A percentile compares a stretch with the other conserved stretches of the same genome.
Evolutionary conservation across 2,329 filamentous ascomycete genomes (phyloP).

Genomic region (Magnaporthiopsis rhizophila): DNA sequence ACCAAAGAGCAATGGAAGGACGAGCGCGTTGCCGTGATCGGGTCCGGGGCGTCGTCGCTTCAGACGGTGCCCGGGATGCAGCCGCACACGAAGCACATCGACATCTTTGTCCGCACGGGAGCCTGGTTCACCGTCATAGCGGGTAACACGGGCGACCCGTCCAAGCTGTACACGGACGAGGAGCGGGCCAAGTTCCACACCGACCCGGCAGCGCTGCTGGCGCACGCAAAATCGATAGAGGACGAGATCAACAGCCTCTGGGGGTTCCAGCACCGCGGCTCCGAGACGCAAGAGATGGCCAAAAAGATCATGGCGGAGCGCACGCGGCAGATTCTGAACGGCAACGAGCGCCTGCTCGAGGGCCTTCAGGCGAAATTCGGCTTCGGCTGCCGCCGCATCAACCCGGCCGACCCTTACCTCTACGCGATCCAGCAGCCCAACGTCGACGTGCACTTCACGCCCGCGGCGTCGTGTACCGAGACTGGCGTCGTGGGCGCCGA

Average conservation of each 20-base stretch:
- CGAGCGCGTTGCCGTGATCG: slow-evolving; percentile 23
- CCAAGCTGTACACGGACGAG: slow-evolving; percentile 11
- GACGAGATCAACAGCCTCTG: slow-evolving; percentile 11
- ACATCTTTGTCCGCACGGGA: slow-evolving; percentile 13
- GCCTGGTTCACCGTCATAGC: slow-evolving; percentile 12
- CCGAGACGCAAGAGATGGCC: no score
- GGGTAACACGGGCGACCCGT: slow-evolving; percentile 11
- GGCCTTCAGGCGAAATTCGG: no score
- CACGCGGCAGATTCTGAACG: no score
- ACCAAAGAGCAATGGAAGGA: slow-evolving; percentile 12
- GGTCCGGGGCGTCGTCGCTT: slow-evolving; percentile 21
- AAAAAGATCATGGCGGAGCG: no score
- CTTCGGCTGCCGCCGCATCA: slow-evolving; percentile 14
- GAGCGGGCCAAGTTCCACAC: slow-evolving; percentile 12
- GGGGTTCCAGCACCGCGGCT: no score
- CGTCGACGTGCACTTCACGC: slow-evolving; percentile 31
- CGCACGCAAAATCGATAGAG: slow-evolving; percentile 13
- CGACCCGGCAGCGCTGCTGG: slow-evolving; percentile 11
- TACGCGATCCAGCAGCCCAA: slow-evolving; percentile 34
- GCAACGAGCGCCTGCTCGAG: no score
- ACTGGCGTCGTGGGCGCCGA: slow-evolving; percentile 22
- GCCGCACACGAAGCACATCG: slow-evolving; percentile 9
- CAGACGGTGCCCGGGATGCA: slow-evolving; percentile 20
- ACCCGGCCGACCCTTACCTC: slow-evolving; percentile 34
- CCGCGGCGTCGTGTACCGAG: slow-evolving; percentile 26